Base-by-base conservation (phyloP, 1,284 basidiomycete genomes). In the Leucoagaricus sp. region DNA sequence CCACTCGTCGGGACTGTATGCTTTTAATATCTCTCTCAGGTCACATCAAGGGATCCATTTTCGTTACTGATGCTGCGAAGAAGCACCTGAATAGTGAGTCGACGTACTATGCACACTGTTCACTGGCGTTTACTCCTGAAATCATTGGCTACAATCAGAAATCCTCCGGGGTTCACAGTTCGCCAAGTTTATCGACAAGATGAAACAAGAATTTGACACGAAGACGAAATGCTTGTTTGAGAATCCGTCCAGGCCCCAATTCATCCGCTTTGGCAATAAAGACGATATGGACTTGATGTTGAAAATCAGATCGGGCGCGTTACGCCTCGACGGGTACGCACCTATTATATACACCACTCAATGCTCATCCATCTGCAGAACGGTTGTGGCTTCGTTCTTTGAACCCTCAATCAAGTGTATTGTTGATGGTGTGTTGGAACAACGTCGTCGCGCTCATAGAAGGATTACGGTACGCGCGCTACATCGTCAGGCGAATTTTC, bases 191-290 rank as follows among this genome's bases (percentile, higher is more conserved):
- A 55, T 83, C 25, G 67, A 70, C 2, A 67, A 75, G 33, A 81
- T 83, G 59, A 65, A 68, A 0, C 63, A 70, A 0, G 70, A 70
- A 21, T 83, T 84, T 46, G 82, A 84, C 64, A 77, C 74, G 59
- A 75, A 73, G 0, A 75, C 79, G 7, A 83, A 84, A 56, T 68
- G 77, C 31, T 67, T 71, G 25, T 80, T 83, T 58, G 70, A 74
- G 15, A 69, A 71, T 38, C 60, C 64, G 0, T 64, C 69, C 1
- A 76, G 25, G 7, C 65, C 71, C 0, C 71, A 72, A 7, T 76
- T 70, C 50, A 73, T 1, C 63, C n/a, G n/a, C n/a, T n/a, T n/a
- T n/a, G n/a, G n/a, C n/a, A n/a, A n/a, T n/a, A n/a, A n/a, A n/a
- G n/a, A 71, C 1, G 76, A 79, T 58, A 73, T 68, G 42, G 77